These are phyloP conservation scores for Paraphoma chrysanthemicola DNA, from an alignment of 2,329 filamentous ascomycete species.

Conservation along the genomic window DNA sequence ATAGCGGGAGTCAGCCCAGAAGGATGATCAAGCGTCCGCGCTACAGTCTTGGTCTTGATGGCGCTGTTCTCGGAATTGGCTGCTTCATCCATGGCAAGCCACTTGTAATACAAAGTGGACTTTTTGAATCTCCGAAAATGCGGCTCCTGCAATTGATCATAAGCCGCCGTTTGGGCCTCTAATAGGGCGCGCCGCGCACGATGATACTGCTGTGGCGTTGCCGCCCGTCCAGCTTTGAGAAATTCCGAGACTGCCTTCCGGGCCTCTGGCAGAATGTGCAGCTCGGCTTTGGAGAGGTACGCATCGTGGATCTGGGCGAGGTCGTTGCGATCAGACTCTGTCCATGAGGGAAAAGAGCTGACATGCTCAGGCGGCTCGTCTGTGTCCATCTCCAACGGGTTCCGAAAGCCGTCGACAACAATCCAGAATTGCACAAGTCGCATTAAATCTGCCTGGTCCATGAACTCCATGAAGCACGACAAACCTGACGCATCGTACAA, in stretches of 20 bases:
- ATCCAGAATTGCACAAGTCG: conserved; percentile 96
- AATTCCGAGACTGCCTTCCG: conserved; percentile 77
- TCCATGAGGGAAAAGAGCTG: conserved; percentile 67
- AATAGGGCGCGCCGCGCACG: conserved; percentile 82
- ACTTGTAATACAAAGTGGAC: conserved; percentile 96
- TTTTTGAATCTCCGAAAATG: conserved; percentile 88
- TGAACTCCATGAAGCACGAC: conserved; percentile 99
- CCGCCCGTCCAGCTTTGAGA: conserved; percentile 76
- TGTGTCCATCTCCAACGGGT: conserved; percentile 86
- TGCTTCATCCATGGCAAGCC: conserved; percentile 83
- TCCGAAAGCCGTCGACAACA: conserved; percentile 94
- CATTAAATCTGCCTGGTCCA: conserved; percentile 91
- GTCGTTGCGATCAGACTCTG: conserved; percentile 83
- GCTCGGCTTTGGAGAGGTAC: conserved; percentile 82
- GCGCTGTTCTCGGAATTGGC: conserved; percentile 42
- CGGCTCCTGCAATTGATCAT: conserved; percentile 82
- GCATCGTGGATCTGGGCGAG: conserved; percentile 90
- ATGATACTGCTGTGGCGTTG: conserved; percentile 82
- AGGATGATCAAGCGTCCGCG: conserved; percentile 35
- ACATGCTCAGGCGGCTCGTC: conserved; percentile 67
- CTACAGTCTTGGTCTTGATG: conserved; percentile 32
- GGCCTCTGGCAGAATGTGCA: conserved; percentile 76
- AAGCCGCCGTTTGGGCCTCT: conserved; percentile 78
- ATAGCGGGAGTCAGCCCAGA: conserved; percentile 43
- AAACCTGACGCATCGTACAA: conserved; percentile 87